phyloP scores from a whole-genome alignment of 73 alveolate species.

The Paramecium caudatum region DNA sequence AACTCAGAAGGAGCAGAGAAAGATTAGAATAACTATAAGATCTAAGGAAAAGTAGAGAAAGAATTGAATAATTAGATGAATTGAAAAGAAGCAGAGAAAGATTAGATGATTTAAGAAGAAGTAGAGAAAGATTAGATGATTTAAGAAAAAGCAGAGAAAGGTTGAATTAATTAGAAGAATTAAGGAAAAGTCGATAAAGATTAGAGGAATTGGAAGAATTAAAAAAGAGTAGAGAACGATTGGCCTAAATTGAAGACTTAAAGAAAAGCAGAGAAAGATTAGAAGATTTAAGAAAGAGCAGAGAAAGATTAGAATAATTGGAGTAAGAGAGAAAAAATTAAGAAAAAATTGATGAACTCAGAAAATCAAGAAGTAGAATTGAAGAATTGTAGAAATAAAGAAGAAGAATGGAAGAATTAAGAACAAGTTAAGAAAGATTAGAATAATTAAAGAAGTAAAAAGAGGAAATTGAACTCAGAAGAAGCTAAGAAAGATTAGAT shows the following conservation, averaged over 20 bases:
- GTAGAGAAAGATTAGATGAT: constrained; percentile 69
- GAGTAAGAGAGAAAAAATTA: constrained; percentile 66
- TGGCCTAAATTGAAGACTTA: constrained; percentile 30
- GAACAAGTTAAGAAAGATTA: constrained; percentile 53
- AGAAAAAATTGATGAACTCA: constrained; percentile 57
- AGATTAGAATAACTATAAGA: constrained; percentile 64
- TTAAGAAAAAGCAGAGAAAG: constrained; percentile 39
- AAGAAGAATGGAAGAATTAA: constrained; percentile 58
- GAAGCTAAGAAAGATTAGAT: constrained; percentile 57
- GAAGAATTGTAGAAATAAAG: constrained; percentile 57
- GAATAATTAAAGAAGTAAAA: background rate
- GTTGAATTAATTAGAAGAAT: constrained; percentile 42
- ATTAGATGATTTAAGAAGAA: constrained; percentile 52
- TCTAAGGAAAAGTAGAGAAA: constrained; percentile 45
- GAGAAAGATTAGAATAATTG: constrained; percentile 63
- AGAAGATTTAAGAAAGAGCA: constrained; percentile 37
- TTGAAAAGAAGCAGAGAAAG: constrained; percentile 62
- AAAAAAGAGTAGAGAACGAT: constrained; percentile 56
- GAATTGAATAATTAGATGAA: constrained; percentile 57
- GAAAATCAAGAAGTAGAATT: constrained; percentile 67
- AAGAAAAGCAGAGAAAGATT: constrained; percentile 57
- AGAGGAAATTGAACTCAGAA: constrained; percentile 47
- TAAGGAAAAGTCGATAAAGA: constrained; percentile 59
- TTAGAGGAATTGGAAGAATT: constrained; percentile 59
- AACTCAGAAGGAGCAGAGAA: constrained; percentile 19